These are phyloP conservation scores for Neurospora africana DNA, from an alignment of 495 filamentous ascomycete species.

Conservation along the genomic window DNA sequence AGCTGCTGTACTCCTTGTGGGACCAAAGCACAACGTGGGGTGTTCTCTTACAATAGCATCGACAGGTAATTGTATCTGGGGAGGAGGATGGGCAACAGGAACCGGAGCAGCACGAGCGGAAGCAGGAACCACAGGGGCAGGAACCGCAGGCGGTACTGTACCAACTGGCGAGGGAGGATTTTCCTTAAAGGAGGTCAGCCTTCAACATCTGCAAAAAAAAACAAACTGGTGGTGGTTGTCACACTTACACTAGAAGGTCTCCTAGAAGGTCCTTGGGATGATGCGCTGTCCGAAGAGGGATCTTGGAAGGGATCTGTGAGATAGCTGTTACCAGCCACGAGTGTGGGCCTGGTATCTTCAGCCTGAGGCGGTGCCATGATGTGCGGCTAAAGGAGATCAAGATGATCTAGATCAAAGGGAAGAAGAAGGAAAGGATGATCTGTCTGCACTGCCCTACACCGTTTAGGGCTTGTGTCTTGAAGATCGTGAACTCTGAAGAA, in stretches of 20 bases:
- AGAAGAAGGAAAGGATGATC: neutral
- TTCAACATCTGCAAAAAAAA: neutral
- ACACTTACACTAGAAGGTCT: conserved; percentile 11
- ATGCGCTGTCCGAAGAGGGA: conserved; percentile 11
- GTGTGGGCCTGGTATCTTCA: neutral
- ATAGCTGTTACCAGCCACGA: neutral
- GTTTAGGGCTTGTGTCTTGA: neutral
- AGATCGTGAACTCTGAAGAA: neutral
- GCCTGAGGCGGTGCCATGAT: neutral
- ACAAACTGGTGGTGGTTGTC: neutral
- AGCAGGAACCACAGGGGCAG: neutral
- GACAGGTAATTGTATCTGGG: neutral
- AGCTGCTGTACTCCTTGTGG: neutral
- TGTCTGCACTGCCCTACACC: neutral
- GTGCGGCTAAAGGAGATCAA: neutral
- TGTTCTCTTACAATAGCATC: neutral
- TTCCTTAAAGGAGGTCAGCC: neutral
- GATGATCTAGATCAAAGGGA: neutral
- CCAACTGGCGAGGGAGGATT: neutral
- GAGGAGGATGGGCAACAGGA: neutral
- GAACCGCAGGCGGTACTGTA: neutral
- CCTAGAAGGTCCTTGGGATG: conserved; percentile 11
- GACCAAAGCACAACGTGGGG: neutral
- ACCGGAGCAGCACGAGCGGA: neutral
- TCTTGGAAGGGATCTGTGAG: conserved; percentile 17